Evolutionary conservation across 768 basidiomycete species (phyloP), one percentile per base, ranked within the genome.

Genomic region (Russula lepida): DNA sequence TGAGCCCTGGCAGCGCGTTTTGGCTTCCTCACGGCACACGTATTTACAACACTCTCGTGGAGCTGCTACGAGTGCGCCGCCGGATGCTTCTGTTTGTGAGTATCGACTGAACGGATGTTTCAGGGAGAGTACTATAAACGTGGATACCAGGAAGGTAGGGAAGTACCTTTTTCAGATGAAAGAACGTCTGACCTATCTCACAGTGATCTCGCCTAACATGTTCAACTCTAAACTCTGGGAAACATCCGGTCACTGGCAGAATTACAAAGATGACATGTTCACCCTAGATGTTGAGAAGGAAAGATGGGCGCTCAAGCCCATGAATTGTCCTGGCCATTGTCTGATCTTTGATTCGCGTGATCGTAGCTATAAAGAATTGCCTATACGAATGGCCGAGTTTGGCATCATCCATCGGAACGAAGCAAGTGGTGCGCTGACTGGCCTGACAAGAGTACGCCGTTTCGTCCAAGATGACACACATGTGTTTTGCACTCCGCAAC

Each of bases 251-350:
- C 97, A 98, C 72, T 97, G 90, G 95, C 84, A 92, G 69, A 95
- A 98, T 72, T 99, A 98, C 78, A 86, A 89, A 72, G 95, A 98
- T 56, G 94, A 92, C 75, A 99, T 99, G 97, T 99, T 98, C 77
- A 73, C 79, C 48, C 84, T 98, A 60, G 89, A 95, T 59, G 75
- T 98, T 59, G 97, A 99, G 75, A 98, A 98, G 76, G 94, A 98
- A 75, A 83, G 83, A 70, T 99, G 92, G 84, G 95, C 82, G 0
- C 79, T 98, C 61, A 97, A 98, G 75, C 97, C 97, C 21, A 99
- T 99, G 97, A 99, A 99, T 74, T 98, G 97, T 77, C 97, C 91
- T 0, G 95, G 95, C 6, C 97, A 98, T 72, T 94, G 91, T 73
- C 74, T 98, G 53, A 91, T 99, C 67, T 99, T 98, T 70, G 95